Conservation (phyloP, 129 eudicot species). For the Tanacetum coccineum region DNA sequence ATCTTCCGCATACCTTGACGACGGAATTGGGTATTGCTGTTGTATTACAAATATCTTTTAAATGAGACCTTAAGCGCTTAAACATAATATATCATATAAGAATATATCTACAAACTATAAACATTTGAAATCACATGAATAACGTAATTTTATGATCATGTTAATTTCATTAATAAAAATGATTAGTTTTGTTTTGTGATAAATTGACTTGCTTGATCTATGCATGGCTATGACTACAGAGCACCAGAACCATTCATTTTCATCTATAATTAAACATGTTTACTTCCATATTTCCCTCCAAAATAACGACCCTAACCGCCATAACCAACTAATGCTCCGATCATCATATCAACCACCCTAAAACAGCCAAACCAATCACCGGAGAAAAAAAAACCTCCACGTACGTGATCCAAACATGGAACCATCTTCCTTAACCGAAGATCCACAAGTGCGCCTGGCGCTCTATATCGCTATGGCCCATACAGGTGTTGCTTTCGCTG, state of each 20-base stretch:
- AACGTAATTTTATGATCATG: too few relatives aligned
- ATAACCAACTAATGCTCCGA: constrained; percentile 19
- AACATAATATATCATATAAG: too few relatives aligned
- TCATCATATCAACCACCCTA: constrained; percentile 2
- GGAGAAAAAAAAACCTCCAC: background rate
- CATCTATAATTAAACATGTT: background rate
- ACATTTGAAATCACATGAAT: too few relatives aligned
- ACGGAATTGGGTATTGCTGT: too few relatives aligned
- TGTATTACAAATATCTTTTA: too few relatives aligned
- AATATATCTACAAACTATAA: too few relatives aligned
- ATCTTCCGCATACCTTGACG: too few relatives aligned
- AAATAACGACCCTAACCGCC: constrained; percentile 17
- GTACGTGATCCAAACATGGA: constrained; percentile 16
- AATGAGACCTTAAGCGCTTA: too few relatives aligned
- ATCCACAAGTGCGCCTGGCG: constrained; percentile 74
- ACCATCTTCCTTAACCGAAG: constrained; percentile 40
- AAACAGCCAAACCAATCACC: background rate
- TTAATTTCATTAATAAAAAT: too few relatives aligned
- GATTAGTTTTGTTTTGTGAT: too few relatives aligned
- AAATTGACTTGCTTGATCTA: background rate
- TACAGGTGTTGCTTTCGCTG: constrained; percentile 62
- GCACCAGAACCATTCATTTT: constrained; percentile 10
- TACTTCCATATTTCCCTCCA: constrained; percentile 18
- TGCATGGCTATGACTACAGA: constrained; percentile 28
- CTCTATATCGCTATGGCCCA: constrained; percentile 94